These are phyloP conservation scores for Hypomyces rosellus DNA, from an alignment of 2,329 filamentous ascomycete species.

Conservation along the genomic window DNA sequence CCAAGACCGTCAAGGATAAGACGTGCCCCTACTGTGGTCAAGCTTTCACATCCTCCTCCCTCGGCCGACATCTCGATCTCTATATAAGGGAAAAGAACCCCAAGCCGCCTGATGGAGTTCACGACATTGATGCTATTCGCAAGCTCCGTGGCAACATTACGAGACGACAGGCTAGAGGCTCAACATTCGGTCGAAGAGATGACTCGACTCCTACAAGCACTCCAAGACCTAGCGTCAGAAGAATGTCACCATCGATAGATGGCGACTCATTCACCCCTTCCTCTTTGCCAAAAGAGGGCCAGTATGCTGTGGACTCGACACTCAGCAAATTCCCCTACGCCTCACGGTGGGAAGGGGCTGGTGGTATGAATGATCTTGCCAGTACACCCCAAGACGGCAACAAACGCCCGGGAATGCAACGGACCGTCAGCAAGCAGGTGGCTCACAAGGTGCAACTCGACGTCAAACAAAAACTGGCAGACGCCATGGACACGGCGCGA, in stretches of 20 bases:
- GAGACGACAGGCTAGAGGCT: constrained; percentile 69
- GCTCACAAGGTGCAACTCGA: constrained; percentile 58
- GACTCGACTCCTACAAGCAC: constrained; percentile 53
- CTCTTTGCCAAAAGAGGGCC: constrained; percentile 35
- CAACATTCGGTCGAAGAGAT: constrained; percentile 50
- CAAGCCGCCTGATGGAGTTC: constrained; percentile 76
- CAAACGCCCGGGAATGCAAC: constrained; percentile 32
- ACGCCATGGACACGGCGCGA: constrained; percentile 70
- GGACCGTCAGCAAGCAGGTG: constrained; percentile 44
- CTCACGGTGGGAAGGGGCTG: constrained; percentile 68
- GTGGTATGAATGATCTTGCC: constrained; percentile 70
- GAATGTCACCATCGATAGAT: constrained; percentile 35
- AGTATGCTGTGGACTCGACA: constrained; percentile 39
- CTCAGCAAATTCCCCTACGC: constrained; percentile 50
- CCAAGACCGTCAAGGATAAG: constrained; percentile 69
- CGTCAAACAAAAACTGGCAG: constrained; percentile 55
- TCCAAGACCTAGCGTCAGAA: constrained; percentile 36
- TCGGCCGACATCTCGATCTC: constrained; percentile 87
- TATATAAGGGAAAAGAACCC: constrained; percentile 94
- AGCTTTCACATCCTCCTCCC: constrained; percentile 85
- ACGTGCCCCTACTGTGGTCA: constrained; percentile 84
- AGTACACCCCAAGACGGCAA: constrained; percentile 29
- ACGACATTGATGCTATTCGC: constrained; percentile 83
- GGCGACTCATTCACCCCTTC: constrained; percentile 31
- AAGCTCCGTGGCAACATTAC: constrained; percentile 82